phyloP scores from a whole-genome alignment of 2,329 filamentous ascomycete genomes.

The Ascochyta clinopodiicola region DNA sequence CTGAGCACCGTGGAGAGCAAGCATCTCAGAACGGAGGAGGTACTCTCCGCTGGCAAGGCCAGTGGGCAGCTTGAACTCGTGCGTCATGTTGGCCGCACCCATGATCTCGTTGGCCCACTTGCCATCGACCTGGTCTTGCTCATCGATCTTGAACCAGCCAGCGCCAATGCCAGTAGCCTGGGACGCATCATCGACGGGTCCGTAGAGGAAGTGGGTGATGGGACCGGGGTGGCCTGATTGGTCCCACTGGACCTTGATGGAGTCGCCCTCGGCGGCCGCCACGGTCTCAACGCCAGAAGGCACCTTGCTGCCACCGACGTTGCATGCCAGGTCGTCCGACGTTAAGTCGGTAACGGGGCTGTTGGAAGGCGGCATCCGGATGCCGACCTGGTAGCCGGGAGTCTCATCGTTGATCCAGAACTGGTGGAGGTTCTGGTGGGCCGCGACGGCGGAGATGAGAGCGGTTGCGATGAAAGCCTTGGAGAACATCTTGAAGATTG shows the following conservation, averaged over 20 bases:
- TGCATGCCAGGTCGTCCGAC: conserved; percentile 44
- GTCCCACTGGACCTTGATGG: conserved; percentile 45
- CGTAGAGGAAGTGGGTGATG: conserved; percentile 45
- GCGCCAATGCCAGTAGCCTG: conserved; percentile 39
- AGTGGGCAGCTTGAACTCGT: conserved; percentile 49
- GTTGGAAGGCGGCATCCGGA: conserved; percentile 45
- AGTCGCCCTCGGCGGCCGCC: conserved; percentile 37
- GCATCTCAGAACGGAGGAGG: conserved; percentile 55
- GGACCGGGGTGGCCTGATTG: conserved; percentile 44
- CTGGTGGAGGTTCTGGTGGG: conserved; percentile 43
- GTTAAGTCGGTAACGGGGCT: conserved; percentile 43
- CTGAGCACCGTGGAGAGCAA: conserved; percentile 52
- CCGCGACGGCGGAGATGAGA: conserved; percentile 37
- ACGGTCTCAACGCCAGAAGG: conserved; percentile 37
- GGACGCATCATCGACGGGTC: conserved; percentile 62
- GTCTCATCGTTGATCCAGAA: conserved; percentile 41
- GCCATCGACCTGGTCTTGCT: conserved; percentile 35
- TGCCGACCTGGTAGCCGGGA: conserved; percentile 40
- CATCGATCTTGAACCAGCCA: conserved; percentile 49
- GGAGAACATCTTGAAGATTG: conserved; percentile 39
- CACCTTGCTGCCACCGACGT: conserved; percentile 38
- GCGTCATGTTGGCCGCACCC: conserved; percentile 47
- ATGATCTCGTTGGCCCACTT: conserved; percentile 48
- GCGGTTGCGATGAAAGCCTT: conserved; percentile 34
- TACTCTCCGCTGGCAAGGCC: conserved; percentile 50